These are phyloP conservation scores for Oryza glumipatula DNA, from an alignment of 176 grass and related monocot genomes.

Conservation along the genomic window DNA sequence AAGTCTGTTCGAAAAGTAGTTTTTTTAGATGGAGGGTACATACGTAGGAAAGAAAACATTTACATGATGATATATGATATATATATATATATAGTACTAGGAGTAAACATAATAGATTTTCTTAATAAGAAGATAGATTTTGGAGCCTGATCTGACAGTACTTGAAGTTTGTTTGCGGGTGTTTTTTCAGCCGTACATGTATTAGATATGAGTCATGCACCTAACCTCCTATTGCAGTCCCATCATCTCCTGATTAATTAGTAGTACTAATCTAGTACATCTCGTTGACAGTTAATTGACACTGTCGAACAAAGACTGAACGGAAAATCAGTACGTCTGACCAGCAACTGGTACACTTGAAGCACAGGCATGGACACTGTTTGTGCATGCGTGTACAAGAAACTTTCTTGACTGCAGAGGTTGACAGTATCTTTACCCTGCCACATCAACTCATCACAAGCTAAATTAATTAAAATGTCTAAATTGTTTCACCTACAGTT, in stretches of 20 bases:
- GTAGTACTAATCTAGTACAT: not conserved
- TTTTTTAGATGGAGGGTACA: too few species aligned
- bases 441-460: not conserved
- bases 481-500: too few species aligned
- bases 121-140: not conserved
- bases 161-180: not conserved
- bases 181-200: not conserved
- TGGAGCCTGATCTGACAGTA: not conserved
- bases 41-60: not conserved
- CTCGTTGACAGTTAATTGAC: not conserved
- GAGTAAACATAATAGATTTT: not conserved
- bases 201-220: not conserved
- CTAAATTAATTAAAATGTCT: too few species aligned
- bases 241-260: not conserved
- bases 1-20: too few species aligned
- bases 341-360: not conserved
- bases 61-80: too few species aligned
- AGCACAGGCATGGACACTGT: not conserved
- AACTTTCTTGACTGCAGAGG: not conserved
- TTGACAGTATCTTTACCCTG: not conserved
- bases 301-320: not conserved
- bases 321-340: not conserved
- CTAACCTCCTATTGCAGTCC: not conserved
- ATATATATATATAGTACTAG: not conserved
- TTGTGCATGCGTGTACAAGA: not conserved